Evolutionary conservation across 2,329 filamentous ascomycete genomes (phyloP), one percentile per base, ranked within the genome.

Genomic region (Colletotrichum salicis): DNA sequence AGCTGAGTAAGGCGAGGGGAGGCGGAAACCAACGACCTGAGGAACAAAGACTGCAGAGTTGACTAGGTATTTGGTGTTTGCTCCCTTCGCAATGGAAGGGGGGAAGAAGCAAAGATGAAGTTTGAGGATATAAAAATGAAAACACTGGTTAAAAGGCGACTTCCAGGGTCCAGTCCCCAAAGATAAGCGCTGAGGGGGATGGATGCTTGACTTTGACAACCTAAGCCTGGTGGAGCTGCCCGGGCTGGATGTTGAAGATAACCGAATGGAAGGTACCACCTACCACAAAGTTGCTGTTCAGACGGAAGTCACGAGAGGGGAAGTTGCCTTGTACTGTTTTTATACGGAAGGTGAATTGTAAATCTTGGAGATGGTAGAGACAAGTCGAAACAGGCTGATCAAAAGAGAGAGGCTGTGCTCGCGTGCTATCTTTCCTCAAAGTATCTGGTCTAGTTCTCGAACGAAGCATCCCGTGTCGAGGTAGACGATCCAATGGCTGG

Each of bases 181-280:
- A 71, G 70, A 71, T 71, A 71, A 72, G 70, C 69, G 54, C 70
- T 70, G 70, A 64, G 66, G 70, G 65, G 37, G 37, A 41, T 19
- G 37, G 55, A 70, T 60, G 64, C 64, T 71, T 35, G 64, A 71
- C 64, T 67, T 61, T 58, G 68, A 58, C 66, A 59, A 41, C 37
- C 37, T 41, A 41, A 72, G 69, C 48, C 65, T 70, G 24, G 65
- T 69, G 59, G 58, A 72, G 60, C 59, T 51, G 35, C 24, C 64
- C 59, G 59, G 37, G 22, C 35, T 60, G 24, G 48, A 37, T 55
- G 54, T 59, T 15, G 52, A 55, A 55, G 52, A 24, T 13, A 29
- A 55, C 27, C 27, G 52, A 61, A 70, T 66, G 65, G 52, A 61
- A 70, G 70, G 65, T 60, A 67, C 27, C 60, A 58, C 61, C 27